A percentile compares a stretch with the other conserved stretches of the same genome.
phyloP scores from a whole-genome alignment of 1,139 yeast species.

The Eremothecium coryli region DNA sequence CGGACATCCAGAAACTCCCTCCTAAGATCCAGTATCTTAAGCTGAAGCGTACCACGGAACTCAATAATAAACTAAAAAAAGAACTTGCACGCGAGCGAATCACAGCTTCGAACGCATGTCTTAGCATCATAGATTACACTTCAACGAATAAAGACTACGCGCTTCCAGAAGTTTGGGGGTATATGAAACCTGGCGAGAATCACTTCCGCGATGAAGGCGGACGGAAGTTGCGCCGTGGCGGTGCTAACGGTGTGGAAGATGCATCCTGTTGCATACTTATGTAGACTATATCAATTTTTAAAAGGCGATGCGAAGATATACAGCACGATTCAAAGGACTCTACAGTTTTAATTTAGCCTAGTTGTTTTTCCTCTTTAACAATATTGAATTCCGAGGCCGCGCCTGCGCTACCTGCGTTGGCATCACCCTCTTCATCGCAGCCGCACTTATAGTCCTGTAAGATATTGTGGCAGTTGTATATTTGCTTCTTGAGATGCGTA shows the following conservation, averaged over 20 bases:
- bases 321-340: too few species aligned
- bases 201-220: conserved; percentile 31
- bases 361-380: too few species aligned
- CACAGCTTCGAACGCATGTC: conserved; percentile 60
- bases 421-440: conserved; percentile 62
- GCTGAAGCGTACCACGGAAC: conserved; percentile 53
- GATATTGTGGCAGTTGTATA: conserved; percentile 75
- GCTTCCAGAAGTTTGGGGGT: conserved; percentile 45
- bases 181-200: conserved; percentile 40
- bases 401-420: too few species aligned
- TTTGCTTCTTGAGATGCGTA: conserved; percentile 54
- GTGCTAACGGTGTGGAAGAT: conserved; percentile 6
- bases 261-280: conserved; percentile 39
- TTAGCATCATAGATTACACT: conserved; percentile 38
- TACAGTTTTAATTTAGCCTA: too few species aligned
- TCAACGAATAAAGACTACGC: conserved; percentile 45
- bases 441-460: conserved; percentile 94
- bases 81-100: conserved; percentile 51
- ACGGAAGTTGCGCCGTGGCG: conserved; percentile 2
- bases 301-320: conserved; percentile 1
- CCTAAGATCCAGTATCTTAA: conserved; percentile 37
- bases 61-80: conserved; percentile 46
- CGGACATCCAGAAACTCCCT: conserved; percentile 16
- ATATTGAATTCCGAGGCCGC: too few species aligned
- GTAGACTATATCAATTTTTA: conserved; percentile 20